These are phyloP conservation scores for Ophiostoma himal-ulmi DNA, from an alignment of 2,329 filamentous ascomycete species.

Conservation along the genomic window DNA sequence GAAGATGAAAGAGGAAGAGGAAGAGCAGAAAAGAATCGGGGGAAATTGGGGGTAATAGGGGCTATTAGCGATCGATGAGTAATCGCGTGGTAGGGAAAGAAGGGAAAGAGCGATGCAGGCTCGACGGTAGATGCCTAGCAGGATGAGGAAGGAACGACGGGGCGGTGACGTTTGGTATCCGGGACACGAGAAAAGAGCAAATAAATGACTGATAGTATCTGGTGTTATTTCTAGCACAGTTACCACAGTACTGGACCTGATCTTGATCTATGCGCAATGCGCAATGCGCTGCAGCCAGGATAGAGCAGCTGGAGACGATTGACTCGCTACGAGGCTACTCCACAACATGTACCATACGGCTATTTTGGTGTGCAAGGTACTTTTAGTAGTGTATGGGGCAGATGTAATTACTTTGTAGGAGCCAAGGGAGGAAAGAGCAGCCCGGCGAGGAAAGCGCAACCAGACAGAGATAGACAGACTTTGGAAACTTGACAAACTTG, in stretches of 20 bases:
- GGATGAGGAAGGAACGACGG: background rate
- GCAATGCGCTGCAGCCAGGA: slow-evolving; percentile 1
- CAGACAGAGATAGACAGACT: too few relatives aligned
- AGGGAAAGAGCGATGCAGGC: background rate
- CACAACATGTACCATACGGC: background rate
- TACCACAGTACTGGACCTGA: background rate
- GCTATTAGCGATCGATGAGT: background rate
- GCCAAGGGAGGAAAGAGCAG: slow-evolving; percentile 4
- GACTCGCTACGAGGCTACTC: background rate
- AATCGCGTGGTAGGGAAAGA: background rate
- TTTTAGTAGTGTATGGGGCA: background rate
- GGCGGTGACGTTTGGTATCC: background rate
- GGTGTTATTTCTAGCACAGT: too few relatives aligned
- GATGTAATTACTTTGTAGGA: background rate
- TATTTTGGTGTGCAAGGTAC: background rate
- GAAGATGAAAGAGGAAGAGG: background rate
- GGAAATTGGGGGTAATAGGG: background rate
- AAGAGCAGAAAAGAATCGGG: background rate
- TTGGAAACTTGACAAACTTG: too few relatives aligned
- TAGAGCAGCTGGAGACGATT: background rate
- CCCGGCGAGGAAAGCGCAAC: too few relatives aligned
- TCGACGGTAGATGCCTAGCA: background rate
- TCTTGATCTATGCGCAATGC: slow-evolving; percentile 7
- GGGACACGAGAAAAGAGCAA: background rate
- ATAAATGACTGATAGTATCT: too few relatives aligned